Evolutionary conservation across 495 filamentous ascomycete species (phyloP), one percentile per base, ranked within the genome.

Genomic region (Xylaria sp.): DNA sequence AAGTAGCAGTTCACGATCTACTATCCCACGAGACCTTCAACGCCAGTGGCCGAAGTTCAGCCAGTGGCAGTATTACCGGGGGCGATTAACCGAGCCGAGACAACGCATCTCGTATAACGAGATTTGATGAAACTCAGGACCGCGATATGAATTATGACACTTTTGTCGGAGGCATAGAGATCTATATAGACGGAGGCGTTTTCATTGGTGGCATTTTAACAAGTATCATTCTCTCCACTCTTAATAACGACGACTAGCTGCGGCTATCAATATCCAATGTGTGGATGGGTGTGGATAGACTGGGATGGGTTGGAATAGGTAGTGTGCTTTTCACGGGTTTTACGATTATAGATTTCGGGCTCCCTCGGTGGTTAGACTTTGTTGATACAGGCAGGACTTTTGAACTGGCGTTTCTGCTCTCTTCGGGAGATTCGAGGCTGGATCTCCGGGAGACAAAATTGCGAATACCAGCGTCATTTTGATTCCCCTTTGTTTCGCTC

Each of bases 1-100:
- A 95, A 77, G 92, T 97, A 21, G 91, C 93, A 1, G 93, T 97
- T 5, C 93, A 97, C 72, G 95, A 97, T 74, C 85, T 98, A 72
- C 81, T 98, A 68, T 85, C 88, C 1, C 81, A 84, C 53, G 88
- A 85, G 65, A 91, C 90, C 2, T 93, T 90, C 77, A 81, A 80
- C 71, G 62, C 68, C 33, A 86, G 84, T 71, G 83, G 84, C 66
- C 79, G 84, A 72, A 85, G 82, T 61, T 85, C 83, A n/a, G 75
- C 84, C 31, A 82, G 75, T 61, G 83, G 81, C 77, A 86, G 84
- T 72, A 71, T 86, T 15, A 77, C 82, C 3, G 84, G 84, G 21
- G 80, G 77, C 11, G 83, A 86, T 29, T 75, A 84, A 33, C 77
- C 80, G 72, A 81, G 83, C 64, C 71, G 79, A 35, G 43, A 17